These are phyloP conservation scores for Ustilago trichophora DNA, from an alignment of 1,284 basidiomycete species.

Conservation along the genomic window DNA sequence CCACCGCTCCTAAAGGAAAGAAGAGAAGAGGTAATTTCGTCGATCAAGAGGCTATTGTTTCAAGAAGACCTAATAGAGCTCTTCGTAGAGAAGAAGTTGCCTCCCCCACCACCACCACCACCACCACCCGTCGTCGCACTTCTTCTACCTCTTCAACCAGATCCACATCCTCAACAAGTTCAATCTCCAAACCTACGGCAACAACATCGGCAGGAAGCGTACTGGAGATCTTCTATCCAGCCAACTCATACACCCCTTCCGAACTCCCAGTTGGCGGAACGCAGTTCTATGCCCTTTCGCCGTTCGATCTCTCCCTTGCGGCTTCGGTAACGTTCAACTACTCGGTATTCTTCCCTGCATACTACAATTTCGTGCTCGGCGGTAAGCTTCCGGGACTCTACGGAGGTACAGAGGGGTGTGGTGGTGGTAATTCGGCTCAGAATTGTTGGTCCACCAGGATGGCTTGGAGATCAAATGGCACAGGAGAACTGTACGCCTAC, in stretches of 20 bases:
- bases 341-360: conserved; percentile 65
- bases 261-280: conserved; percentile 57
- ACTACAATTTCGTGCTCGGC: conserved; percentile 67
- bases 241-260: conserved; percentile 56
- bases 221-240: conserved; percentile 66
- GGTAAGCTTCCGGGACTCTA: conserved; percentile 69
- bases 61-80: neutral
- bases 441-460: conserved; percentile 67
- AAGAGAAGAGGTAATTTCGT: neutral
- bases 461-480: conserved; percentile 66
- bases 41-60: neutral
- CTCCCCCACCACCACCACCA: neutral
- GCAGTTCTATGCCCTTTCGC: conserved; percentile 24
- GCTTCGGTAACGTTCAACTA: conserved; percentile 51
- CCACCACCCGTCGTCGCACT: neutral
- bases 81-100: conserved; percentile 1
- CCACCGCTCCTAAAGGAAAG: neutral
- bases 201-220: conserved; percentile 1
- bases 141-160: neutral
- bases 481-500: conserved; percentile 72
- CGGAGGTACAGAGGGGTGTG: conserved; percentile 67
- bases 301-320: conserved; percentile 13
- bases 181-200: neutral
- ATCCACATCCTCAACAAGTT: neutral
- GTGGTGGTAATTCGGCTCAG: conserved; percentile 67